Evolutionary conservation across 768 basidiomycete species (phyloP), one percentile per base, ranked within the genome.

Genomic region (Pleurotus citrinopileatus): DNA sequence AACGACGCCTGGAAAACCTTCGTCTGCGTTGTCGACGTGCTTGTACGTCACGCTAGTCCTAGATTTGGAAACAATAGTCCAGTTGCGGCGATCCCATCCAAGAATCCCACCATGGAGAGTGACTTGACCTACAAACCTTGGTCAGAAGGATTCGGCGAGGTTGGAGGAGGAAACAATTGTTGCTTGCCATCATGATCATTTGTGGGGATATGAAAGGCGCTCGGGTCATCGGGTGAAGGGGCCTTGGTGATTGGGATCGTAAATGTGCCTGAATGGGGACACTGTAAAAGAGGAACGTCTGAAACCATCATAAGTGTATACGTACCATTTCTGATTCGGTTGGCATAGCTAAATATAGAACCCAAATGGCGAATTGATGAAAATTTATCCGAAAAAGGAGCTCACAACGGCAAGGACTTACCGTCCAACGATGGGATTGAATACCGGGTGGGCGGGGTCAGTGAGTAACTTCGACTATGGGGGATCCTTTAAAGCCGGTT

Each of bases 1-100:
- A 3, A 78, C 76, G 28, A 57, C 71, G 29, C 80, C 81, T 2
- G 81, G 81, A 58, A 82, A 84, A 1, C 81, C 82, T 63, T 83
- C 75, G 51, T 77, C 74, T 4, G 74, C 81, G 6, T 68, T 57
- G 61, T 84, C 83, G 23, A 80, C 25, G 55, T 80, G 79, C 54
- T 71, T 71, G 63, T 75, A 84, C 0, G 78, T 81, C 2, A 84
- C 79, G 46, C 78, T 78, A 1, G 71, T 76, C 15, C 67, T 57
- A 3, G 72, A 70, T 56, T 68, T 71, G 10, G 68, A 64, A 0
- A 75, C 72, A 4, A 82, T 55, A 2, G 75, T 80, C 82, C 82
- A 84, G 65, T 77, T 78, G 4, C 77, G 74, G 13, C 75, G 72
- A 59, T 84, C 84, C 74, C 77, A 86, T 19, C 84, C 82, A 47